Base-by-base conservation (phyloP, 768 basidiomycete genomes). In the Sistotremastrum niveocremeum region DNA sequence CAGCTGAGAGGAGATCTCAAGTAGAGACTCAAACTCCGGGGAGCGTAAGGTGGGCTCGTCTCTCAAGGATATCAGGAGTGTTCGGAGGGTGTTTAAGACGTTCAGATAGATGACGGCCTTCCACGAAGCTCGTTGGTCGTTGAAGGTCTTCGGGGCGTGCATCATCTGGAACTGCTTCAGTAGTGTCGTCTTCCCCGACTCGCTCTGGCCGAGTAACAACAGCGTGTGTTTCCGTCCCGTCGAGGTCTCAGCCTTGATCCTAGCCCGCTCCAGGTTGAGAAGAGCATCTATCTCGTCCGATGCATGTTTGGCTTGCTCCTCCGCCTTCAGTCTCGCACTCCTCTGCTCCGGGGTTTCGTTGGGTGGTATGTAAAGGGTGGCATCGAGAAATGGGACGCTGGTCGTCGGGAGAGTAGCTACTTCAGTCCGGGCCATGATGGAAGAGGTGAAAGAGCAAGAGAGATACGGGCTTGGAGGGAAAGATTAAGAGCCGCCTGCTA, bases 151-250 rank as follows among this genome's bases (percentile, higher is more conserved):
- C 6, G 81, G 81, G 1, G 81, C 72, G 58, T 89, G 84, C 57
- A 87, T 62, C 8, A 90, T 70, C 61, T 88, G 85, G 56, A 88
- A 89, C 65, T 88, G 85, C 67, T 87, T 87, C 55, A 88, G 69
- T 6, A 84, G 85, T 6, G 86, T 89, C 58, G 82, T 85, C 69
- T 88, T 89, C 37, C 85, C 86, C 56, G 83, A 86, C 70, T 88
- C 85, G 50, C 85, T 87, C 71, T 89, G 86, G 44, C 86, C 86
- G 37, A 89, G 76, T 50, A 89, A 70, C 46, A 89, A 67, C 44
- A 89, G 75, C 57, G 80, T 81, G 52, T 76, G 69, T 51, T 71
- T 76, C 36, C 62, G 59, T 20, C 20, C 20, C 20, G 20, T 20
- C 20, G 20, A 20, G 20, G 20, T 20, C 44, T 51, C 44, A 60